Conservation (phyloP, 495 filamentous ascomycete species). For the Daldinia caldariorum region DNA sequence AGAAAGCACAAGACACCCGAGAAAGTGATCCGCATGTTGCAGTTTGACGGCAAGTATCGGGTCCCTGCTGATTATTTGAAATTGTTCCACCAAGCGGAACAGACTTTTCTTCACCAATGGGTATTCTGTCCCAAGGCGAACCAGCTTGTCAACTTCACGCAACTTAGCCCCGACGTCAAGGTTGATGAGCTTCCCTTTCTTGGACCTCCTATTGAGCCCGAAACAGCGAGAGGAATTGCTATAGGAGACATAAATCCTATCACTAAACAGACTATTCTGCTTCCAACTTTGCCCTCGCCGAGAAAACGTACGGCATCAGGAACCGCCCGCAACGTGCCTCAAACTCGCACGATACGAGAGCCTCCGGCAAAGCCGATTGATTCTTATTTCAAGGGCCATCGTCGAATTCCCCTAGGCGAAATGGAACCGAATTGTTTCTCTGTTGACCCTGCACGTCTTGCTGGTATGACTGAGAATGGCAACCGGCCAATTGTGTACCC, state of each 20-base stretch:
- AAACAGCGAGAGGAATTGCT: slow-evolving; percentile 80
- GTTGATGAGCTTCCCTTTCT: slow-evolving; percentile 79
- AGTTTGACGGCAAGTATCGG: slow-evolving; percentile 84
- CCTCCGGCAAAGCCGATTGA: slow-evolving; percentile 74
- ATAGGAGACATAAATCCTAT: slow-evolving; percentile 87
- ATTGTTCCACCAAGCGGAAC: slow-evolving; percentile 82
- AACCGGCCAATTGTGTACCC: slow-evolving; percentile 56
- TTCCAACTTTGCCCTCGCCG: slow-evolving; percentile 48
- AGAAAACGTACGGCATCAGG: slow-evolving; percentile 54
- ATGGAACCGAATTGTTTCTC: slow-evolving; percentile 84
- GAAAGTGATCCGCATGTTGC: slow-evolving; percentile 78
- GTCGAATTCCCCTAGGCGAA: slow-evolving; percentile 81
- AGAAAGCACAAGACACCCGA: slow-evolving; percentile 90
- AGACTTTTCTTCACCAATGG: slow-evolving; percentile 92
- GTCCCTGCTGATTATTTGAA: slow-evolving; percentile 82
- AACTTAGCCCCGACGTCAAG: slow-evolving; percentile 67
- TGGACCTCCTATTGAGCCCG: slow-evolving; percentile 72
- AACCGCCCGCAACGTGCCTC: slow-evolving; percentile 41
- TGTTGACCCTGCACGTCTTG: slow-evolving; percentile 47
- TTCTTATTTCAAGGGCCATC: slow-evolving; percentile 75
- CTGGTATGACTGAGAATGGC: slow-evolving; percentile 43
- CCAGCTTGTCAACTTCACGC: slow-evolving; percentile 75
- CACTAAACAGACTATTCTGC: slow-evolving; percentile 75
- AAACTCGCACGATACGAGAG: slow-evolving; percentile 50
- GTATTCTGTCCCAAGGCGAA: slow-evolving; percentile 84